Percentiles rank a stretch among this genome's conserved stretches.
These are phyloP conservation scores for Erodium moschatum DNA, from an alignment of 441 rosid genomes.

Conservation along the genomic window DNA sequence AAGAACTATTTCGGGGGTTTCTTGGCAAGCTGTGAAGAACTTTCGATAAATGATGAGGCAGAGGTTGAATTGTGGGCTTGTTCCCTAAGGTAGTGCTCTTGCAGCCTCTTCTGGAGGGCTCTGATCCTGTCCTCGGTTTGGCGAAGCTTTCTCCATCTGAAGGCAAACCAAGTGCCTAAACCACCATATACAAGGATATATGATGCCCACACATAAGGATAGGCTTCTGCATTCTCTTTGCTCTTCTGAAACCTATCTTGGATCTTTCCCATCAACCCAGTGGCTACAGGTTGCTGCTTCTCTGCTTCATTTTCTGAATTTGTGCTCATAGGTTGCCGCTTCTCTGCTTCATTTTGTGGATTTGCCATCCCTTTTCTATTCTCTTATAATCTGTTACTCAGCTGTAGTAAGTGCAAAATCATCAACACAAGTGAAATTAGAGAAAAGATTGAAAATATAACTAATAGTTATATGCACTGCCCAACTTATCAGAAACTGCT, in stretches of 20 bases:
- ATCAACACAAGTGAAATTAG: neutral
- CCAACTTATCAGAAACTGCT: neutral
- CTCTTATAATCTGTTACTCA: neutral
- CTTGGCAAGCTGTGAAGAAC: constrained; percentile 22
- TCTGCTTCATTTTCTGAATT: constrained; percentile 24
- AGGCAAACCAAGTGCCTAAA: constrained; percentile 56
- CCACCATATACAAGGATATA: constrained; percentile 76
- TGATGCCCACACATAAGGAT: constrained; percentile 89
- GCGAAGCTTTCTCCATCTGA: constrained; percentile 81
- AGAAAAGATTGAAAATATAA: neutral
- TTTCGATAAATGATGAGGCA: constrained; percentile 24
- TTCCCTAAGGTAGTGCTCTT: constrained; percentile 31
- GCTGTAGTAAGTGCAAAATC: neutral
- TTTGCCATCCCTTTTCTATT: neutral
- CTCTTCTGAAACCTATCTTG: constrained; percentile 51
- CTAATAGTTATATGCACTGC: neutral
- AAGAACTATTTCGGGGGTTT: constrained; percentile 11
- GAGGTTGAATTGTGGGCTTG: constrained; percentile 42
- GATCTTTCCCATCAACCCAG: constrained; percentile 34
- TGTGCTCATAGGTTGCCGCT: neutral
- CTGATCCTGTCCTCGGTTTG: constrained; percentile 83
- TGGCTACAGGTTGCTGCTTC: constrained; percentile 25
- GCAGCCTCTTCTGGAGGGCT: constrained; percentile 55
- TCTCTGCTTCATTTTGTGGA: neutral
- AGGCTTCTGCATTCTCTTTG: constrained; percentile 74